phyloP scores from a whole-genome alignment of 1,284 basidiomycete species.

The Paramarasmius palmivorus region DNA sequence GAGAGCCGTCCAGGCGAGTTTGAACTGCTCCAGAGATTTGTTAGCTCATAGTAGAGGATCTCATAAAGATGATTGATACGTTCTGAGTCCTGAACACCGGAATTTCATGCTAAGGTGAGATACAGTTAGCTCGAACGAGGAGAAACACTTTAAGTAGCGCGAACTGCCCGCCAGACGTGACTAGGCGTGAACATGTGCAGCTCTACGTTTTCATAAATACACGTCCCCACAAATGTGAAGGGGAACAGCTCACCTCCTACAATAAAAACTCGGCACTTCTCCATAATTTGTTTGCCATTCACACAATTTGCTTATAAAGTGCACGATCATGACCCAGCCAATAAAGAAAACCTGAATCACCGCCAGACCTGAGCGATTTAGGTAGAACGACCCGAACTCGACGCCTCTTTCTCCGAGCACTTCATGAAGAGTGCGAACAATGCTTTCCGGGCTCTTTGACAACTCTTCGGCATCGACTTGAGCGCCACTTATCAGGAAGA shows the following conservation, averaged over 20 bases:
- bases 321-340: too few relatives aligned
- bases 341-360: not conserved
- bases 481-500: constrained; percentile 30
- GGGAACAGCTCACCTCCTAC: constrained; percentile 12
- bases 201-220: constrained; percentile 23
- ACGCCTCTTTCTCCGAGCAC: constrained; percentile 26
- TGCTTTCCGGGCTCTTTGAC: constrained; percentile 25
- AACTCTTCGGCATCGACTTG: constrained; percentile 28
- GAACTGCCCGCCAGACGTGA: constrained; percentile 37
- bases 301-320: constrained; percentile 1
- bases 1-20: too few relatives aligned
- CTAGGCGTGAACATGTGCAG: constrained; percentile 32
- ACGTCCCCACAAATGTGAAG: too few relatives aligned
- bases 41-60: too few relatives aligned
- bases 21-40: too few relatives aligned
- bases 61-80: too few relatives aligned
- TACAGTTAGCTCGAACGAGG: too few relatives aligned
- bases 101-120: too few relatives aligned
- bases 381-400: constrained; percentile 8
- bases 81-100: too few relatives aligned
- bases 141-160: constrained; percentile 30
- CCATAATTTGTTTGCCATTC: constrained; percentile 10
- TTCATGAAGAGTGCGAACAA: constrained; percentile 30
- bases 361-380: constrained; percentile 8
- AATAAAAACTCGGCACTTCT: constrained; percentile 13